phyloP scores from a whole-genome alignment of 73 alveolate species.

The Tetrahymena thermophila region DNA sequence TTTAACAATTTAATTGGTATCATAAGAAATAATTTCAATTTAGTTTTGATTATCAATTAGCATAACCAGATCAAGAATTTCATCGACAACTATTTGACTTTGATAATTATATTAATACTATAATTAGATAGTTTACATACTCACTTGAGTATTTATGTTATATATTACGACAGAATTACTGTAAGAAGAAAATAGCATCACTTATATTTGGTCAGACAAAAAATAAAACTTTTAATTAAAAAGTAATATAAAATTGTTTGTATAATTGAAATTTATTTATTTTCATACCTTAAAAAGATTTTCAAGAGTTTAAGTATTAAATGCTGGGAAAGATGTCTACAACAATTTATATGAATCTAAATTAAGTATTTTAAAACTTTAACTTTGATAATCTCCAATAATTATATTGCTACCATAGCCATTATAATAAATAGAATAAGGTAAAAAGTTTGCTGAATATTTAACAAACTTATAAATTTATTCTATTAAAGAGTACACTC shows the following conservation, averaged over 20 bases:
- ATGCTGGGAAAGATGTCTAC: neutral
- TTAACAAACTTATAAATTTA: too few species aligned
- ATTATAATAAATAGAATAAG: neutral
- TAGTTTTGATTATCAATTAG: neutral
- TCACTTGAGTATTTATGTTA: too few species aligned
- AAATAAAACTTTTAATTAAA: neutral
- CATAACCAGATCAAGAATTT: neutral
- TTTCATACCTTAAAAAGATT: neutral
- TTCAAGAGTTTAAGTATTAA: neutral
- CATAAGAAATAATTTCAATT: neutral
- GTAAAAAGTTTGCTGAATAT: neutral
- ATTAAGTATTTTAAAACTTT: neutral
- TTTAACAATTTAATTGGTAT: neutral
- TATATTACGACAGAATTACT: too few species aligned
- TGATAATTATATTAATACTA: too few species aligned
- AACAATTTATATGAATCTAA: neutral
- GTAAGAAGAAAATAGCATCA: neutral
- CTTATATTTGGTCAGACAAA: neutral
- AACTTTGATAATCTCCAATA: neutral
- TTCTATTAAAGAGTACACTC: neutral
- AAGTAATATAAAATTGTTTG: too few species aligned
- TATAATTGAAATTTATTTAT: too few species aligned
- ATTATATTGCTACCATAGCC: neutral
- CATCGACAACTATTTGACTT: neutral
- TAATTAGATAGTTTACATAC: neutral